Evolutionary conservation across 2,329 filamentous ascomycete genomes (phyloP).

Genomic region (Ophiostoma ulmi): DNA sequence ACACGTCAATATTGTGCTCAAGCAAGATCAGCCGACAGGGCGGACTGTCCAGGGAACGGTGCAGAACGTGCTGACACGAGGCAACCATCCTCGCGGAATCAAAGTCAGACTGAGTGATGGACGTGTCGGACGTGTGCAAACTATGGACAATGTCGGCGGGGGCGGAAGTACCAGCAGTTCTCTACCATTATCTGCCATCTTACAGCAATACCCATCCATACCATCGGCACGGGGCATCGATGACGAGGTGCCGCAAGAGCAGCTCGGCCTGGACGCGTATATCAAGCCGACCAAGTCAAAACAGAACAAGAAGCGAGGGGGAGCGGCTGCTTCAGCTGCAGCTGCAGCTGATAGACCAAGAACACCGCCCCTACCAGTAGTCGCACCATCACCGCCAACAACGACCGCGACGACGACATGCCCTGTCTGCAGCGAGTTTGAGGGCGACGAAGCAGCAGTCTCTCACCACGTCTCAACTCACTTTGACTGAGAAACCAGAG

Average conservation of each 20-base stretch:
- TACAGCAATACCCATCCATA: constrained; percentile 14
- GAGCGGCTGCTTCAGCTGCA: constrained; percentile 24
- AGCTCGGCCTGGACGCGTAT: constrained; percentile 48
- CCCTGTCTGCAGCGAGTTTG: constrained; percentile 61
- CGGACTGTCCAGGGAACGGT: constrained; percentile 63
- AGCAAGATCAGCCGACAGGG: constrained; percentile 70
- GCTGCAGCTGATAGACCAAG: constrained; percentile 17
- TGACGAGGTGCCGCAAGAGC: constrained; percentile 38
- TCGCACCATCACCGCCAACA: neutral
- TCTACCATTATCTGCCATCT: constrained; percentile 21
- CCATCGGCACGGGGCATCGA: neutral
- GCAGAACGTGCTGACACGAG: constrained; percentile 62
- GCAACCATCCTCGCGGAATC: constrained; percentile 72
- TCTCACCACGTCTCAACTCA: constrained; percentile 60
- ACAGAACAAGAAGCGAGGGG: constrained; percentile 32
- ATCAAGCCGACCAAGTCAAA: constrained; percentile 35
- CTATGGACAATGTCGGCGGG: constrained; percentile 40
- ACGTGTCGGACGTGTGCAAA: constrained; percentile 68
- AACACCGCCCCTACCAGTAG: constrained; percentile 24
- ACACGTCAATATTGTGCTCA: constrained; percentile 66
- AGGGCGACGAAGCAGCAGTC: constrained; percentile 64
- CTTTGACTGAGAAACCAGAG: constrained; percentile 39
- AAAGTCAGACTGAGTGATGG: constrained; percentile 71
- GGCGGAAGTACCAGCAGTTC: neutral
- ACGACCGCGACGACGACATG: constrained; percentile 40